phyloP scores from a whole-genome alignment of 148 eudicot species.

The Diospyros lotus region DNA sequence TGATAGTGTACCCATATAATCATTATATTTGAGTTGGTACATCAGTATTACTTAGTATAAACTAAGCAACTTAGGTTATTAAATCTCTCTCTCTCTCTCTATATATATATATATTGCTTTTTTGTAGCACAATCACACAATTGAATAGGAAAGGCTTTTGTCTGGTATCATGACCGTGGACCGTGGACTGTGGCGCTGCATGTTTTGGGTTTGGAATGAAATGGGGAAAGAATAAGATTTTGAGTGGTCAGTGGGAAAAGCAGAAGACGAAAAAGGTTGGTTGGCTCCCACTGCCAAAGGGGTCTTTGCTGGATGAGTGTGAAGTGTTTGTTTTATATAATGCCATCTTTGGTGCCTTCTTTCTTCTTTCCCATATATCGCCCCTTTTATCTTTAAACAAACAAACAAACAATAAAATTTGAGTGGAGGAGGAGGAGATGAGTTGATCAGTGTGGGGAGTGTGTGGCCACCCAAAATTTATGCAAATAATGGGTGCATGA shows the following conservation, averaged over 20 bases:
- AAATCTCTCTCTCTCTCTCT: too few relatives aligned
- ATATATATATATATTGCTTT: too few relatives aligned
- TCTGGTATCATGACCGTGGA: too few relatives aligned
- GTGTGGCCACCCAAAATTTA: conserved; percentile 14
- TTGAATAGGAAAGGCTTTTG: too few relatives aligned
- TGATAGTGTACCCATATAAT: too few relatives aligned
- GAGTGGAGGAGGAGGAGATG: conserved; percentile 29
- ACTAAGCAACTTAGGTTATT: too few relatives aligned
- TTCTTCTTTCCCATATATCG: background rate
- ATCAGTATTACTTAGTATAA: too few relatives aligned
- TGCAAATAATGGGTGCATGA: conserved; percentile 48
- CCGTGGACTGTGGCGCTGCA: too few relatives aligned
- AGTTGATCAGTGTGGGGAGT: background rate
- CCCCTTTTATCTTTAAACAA: conserved; percentile 17
- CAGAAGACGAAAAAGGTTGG: background rate
- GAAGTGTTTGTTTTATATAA: conserved; percentile 20
- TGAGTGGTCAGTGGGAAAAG: conserved; percentile 12
- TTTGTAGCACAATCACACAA: too few relatives aligned
- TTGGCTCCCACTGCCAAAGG: background rate
- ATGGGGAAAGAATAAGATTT: conserved; percentile 2
- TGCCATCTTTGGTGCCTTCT: conserved; percentile 16
- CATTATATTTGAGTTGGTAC: too few relatives aligned
- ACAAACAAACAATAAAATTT: background rate
- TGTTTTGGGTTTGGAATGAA: too few relatives aligned
- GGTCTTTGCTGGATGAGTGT: conserved; percentile 14